Evolutionary conservation across 1,139 yeast species (phyloP).

Genomic region (Hyphopichia wangnamkhiaoensis): DNA sequence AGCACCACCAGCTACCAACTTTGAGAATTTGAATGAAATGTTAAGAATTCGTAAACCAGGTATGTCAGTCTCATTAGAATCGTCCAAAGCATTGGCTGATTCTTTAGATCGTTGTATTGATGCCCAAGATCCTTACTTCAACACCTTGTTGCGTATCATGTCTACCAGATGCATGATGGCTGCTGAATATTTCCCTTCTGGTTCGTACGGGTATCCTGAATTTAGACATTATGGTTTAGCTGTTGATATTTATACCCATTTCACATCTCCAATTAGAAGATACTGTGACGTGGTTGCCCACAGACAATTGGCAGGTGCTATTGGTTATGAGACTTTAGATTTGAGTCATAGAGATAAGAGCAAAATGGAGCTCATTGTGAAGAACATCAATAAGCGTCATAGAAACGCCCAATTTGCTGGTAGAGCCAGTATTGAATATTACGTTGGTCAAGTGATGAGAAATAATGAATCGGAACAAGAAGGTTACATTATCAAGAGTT

Average conservation of each 20-base stretch:
- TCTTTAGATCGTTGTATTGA: conserved; percentile 88
- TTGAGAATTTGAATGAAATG: conserved; percentile 87
- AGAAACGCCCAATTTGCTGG: conserved; percentile 99
- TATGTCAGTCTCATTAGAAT: conserved; percentile 76
- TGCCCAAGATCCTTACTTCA: conserved; percentile 82
- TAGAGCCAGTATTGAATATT: conserved; percentile 94
- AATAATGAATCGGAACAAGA: conserved; percentile 73
- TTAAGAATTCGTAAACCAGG: conserved; percentile 75
- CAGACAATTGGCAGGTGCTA: conserved; percentile 95
- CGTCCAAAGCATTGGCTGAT: conserved; percentile 90
- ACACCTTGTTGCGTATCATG: conserved; percentile 92
- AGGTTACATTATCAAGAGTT: conserved; percentile 89
- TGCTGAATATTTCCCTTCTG: conserved; percentile 95
- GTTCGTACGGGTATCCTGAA: conserved; percentile 90
- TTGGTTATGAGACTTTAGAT: conserved; percentile 85
- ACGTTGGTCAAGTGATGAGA: conserved; percentile 96
- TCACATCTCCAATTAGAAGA: conserved; percentile 97
- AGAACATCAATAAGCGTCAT: conserved; percentile 90
- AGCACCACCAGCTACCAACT: conserved; percentile 92
- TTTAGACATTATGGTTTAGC: conserved; percentile 97
- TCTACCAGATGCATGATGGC: conserved; percentile 99
- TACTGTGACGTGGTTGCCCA: conserved; percentile 98
- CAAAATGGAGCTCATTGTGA: conserved; percentile 87
- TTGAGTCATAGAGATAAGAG: conserved; percentile 82
- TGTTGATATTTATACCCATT: conserved; percentile 95